Percentiles rank a stretch among this genome's conserved stretches.
phyloP scores from a whole-genome alignment of 805 yeast species.

The Pichia cabralensis region DNA sequence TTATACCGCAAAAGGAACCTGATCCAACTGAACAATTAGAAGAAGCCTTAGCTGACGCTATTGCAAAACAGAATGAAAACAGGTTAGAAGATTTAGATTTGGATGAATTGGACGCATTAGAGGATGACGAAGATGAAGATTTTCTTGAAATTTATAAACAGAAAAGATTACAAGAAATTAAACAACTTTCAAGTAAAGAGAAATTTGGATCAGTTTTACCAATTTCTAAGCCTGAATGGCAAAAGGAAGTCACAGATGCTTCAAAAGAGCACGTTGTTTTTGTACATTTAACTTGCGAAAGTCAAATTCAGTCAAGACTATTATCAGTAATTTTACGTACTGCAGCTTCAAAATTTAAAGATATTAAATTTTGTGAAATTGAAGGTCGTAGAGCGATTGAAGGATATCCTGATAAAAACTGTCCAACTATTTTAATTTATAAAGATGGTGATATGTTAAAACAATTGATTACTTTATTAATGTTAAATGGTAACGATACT shows the following conservation, averaged over 20 bases:
- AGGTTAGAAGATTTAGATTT: constrained; percentile 68
- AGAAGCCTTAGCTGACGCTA: constrained; percentile 78
- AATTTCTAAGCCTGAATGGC: constrained; percentile 81
- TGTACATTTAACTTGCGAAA: constrained; percentile 64
- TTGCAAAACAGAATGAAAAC: constrained; percentile 69
- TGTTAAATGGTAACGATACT: constrained; percentile 79
- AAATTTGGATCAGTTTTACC: constrained; percentile 71
- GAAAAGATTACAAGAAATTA: constrained; percentile 68
- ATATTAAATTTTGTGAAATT: constrained; percentile 85
- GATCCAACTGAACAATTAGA: constrained; percentile 83
- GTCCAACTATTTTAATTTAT: constrained; percentile 86
- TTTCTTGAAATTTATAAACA: constrained; percentile 69
- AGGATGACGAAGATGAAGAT: constrained; percentile 90
- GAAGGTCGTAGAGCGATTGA: constrained; percentile 88
- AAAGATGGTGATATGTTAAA: constrained; percentile 67
- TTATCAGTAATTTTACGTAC: constrained; percentile 46
- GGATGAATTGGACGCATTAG: constrained; percentile 78
- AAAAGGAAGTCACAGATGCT: constrained; percentile 74
- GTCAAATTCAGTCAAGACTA: constrained; percentile 64
- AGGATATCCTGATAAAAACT: constrained; percentile 78
- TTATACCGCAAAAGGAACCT: constrained; percentile 85
- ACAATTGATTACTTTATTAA: constrained; percentile 71
- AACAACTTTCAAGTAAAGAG: constrained; percentile 42
- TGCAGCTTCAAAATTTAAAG: constrained; percentile 61
- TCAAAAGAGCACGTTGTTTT: constrained; percentile 58